Conservation (phyloP, 495 filamentous ascomycete species). For the Aspergillus hancockii region DNA sequence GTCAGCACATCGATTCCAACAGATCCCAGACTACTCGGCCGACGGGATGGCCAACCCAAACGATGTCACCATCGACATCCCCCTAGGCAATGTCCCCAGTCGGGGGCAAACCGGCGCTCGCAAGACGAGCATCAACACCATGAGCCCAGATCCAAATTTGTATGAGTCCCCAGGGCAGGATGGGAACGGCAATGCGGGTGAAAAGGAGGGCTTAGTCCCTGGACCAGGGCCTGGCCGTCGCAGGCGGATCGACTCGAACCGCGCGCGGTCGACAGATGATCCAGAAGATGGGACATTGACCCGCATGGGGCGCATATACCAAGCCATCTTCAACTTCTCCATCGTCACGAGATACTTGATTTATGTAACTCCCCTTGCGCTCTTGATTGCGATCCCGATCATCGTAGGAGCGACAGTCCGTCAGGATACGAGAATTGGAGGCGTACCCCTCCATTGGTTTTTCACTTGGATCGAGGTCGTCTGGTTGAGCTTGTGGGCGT, state of each 20-base stretch:
- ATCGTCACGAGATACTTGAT: constrained; percentile 86
- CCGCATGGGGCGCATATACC: constrained; percentile 83
- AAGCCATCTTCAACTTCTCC: constrained; percentile 80
- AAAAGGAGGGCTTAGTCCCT: constrained; percentile 57
- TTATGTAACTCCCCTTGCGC: constrained; percentile 78
- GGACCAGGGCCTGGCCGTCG: constrained; percentile 39
- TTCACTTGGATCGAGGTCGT: constrained; percentile 92
- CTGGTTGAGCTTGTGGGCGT: constrained; percentile 85
- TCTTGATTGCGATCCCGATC: constrained; percentile 78
- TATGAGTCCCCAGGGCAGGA: constrained; percentile 19
- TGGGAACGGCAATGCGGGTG: constrained; percentile 22
- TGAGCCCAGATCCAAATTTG: constrained; percentile 18
- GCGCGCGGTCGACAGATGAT: constrained; percentile 45
- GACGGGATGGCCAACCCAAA: constrained; percentile 49
- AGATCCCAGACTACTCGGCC: constrained; percentile 41
- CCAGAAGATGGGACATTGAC: constrained; percentile 67
- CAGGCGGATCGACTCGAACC: constrained; percentile 55
- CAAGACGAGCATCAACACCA: constrained; percentile 32
- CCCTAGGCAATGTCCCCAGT: constrained; percentile 45
- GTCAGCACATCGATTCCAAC: constrained; percentile 47
- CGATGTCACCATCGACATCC: constrained; percentile 63
- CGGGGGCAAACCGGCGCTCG: constrained; percentile 47
- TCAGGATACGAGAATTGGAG: constrained; percentile 56
- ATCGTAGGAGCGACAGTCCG: constrained; percentile 65
- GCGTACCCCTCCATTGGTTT: constrained; percentile 72